These are phyloP conservation scores for Bolboschoenus planiculmis DNA, from an alignment of 176 grass and related monocot genomes.

Conservation along the genomic window DNA sequence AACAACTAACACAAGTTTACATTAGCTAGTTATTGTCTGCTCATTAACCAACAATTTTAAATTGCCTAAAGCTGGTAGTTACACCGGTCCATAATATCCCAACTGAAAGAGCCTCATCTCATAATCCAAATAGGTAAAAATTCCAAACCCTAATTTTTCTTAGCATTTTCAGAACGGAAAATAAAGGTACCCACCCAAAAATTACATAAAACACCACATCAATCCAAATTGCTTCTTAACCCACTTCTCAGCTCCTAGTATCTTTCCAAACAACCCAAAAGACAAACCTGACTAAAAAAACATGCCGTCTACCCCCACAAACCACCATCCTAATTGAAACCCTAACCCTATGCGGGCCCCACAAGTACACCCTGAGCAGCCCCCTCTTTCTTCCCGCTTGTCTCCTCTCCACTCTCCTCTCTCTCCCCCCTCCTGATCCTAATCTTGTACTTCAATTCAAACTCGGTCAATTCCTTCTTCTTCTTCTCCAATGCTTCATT, in stretches of 20 bases:
- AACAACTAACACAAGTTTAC: too few relatives aligned
- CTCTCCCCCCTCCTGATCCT: conserved; percentile 53
- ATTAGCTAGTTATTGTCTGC: background rate
- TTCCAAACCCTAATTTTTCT: background rate
- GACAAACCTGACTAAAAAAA: background rate
- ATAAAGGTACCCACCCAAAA: background rate
- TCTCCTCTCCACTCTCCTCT: conserved; percentile 23
- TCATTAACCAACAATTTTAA: background rate
- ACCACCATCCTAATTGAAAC: background rate
- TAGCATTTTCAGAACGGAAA: background rate
- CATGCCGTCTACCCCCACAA: too few relatives aligned
- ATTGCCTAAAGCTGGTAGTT: background rate
- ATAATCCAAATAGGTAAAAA: background rate
- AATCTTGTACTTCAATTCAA: conserved; percentile 93
- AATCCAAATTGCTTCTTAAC: too few relatives aligned
- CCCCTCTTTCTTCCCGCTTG: conserved; percentile 46
- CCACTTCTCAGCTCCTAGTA: too few relatives aligned
- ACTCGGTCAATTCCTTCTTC: conserved; percentile 66
- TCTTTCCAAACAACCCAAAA: too few relatives aligned
- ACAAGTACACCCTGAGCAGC: conserved; percentile 84
- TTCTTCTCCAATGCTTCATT: conserved; percentile 74
- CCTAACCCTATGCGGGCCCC: conserved; percentile 39
- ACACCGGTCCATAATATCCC: background rate
- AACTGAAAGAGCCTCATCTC: background rate
- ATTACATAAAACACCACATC: background rate